phyloP scores from a whole-genome alignment of 768 basidiomycete species.

The Megacollybia marginata region DNA sequence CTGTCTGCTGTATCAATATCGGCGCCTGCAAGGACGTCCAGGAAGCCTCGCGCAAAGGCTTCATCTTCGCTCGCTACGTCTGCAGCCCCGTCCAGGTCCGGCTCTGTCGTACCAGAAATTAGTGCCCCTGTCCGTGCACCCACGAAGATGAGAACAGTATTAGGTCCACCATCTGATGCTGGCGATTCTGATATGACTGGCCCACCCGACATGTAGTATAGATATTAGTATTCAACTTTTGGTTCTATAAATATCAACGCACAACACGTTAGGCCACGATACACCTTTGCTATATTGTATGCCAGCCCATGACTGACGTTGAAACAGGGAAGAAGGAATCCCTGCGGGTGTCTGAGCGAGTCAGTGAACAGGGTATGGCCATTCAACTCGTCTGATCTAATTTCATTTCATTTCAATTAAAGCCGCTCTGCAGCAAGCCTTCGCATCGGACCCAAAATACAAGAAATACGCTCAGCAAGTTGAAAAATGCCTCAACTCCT shows the following conservation, averaged over 20 bases:
- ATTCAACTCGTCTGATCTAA: neutral
- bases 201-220: constrained; percentile 17
- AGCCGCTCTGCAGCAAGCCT: constrained; percentile 47
- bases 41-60: constrained; percentile 31
- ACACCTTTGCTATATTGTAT: too few species aligned
- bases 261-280: too few species aligned
- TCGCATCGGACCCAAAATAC: constrained; percentile 83
- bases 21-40: constrained; percentile 31
- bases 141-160: constrained; percentile 63
- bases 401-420: constrained; percentile 1
- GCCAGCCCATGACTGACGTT: neutral
- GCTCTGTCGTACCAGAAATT: constrained; percentile 37
- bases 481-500: constrained; percentile 86
- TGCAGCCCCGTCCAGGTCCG: constrained; percentile 49
- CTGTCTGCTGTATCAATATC: constrained; percentile 36
- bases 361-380: constrained; percentile 44
- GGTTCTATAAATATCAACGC: neutral
- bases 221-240: neutral
- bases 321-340: constrained; percentile 28
- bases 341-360: constrained; percentile 32
- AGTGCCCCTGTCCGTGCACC: constrained; percentile 33
- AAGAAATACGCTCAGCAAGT: constrained; percentile 91
- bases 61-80: constrained; percentile 36
- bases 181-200: constrained; percentile 40
- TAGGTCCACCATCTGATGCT: constrained; percentile 44